phyloP scores from a whole-genome alignment of 1,139 yeast genomes.

The Yamadazyma oceani region DNA sequence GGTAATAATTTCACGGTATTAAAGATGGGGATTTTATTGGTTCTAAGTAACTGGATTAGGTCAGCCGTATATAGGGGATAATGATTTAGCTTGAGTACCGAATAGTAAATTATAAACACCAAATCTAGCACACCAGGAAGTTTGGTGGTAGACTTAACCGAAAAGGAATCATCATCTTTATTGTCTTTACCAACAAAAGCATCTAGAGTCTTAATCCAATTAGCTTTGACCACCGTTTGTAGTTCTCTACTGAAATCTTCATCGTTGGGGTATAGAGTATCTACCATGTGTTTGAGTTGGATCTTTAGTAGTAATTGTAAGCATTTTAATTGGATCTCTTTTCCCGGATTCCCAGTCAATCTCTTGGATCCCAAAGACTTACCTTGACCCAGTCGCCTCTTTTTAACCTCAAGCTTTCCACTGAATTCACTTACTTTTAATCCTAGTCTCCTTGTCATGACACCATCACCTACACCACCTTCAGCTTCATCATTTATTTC shows the following conservation, averaged over 20 bases:
- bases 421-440: slow-evolving; percentile 15
- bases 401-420: slow-evolving; percentile 38
- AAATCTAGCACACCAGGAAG: slow-evolving; percentile 29
- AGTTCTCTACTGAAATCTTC: slow-evolving; percentile 22
- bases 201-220: slow-evolving; percentile 49
- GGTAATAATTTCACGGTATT: slow-evolving; percentile 27
- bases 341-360: slow-evolving; percentile 57
- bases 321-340: slow-evolving; percentile 44
- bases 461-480: slow-evolving; percentile 40
- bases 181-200: slow-evolving; percentile 11
- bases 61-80: slow-evolving; percentile 41
- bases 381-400: slow-evolving; percentile 29
- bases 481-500: slow-evolving; percentile 78
- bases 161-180: slow-evolving; percentile 11
- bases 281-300: slow-evolving; percentile 40
- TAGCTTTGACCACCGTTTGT: slow-evolving; percentile 42
- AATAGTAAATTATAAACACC: slow-evolving; percentile 38
- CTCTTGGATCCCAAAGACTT: slow-evolving; percentile 15
- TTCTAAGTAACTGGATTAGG: slow-evolving; percentile 27
- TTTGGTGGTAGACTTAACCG: slow-evolving; percentile 16
- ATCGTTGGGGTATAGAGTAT: slow-evolving; percentile 16
- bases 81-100: slow-evolving; percentile 31
- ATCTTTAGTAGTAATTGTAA: slow-evolving; percentile 55
- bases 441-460: slow-evolving; percentile 57
- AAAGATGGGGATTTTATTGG: slow-evolving; percentile 40